These are phyloP conservation scores for Lunularia cruciata DNA, from an alignment of 225 moss, liverwort and hornwort genomes.

Conservation along the genomic window DNA sequence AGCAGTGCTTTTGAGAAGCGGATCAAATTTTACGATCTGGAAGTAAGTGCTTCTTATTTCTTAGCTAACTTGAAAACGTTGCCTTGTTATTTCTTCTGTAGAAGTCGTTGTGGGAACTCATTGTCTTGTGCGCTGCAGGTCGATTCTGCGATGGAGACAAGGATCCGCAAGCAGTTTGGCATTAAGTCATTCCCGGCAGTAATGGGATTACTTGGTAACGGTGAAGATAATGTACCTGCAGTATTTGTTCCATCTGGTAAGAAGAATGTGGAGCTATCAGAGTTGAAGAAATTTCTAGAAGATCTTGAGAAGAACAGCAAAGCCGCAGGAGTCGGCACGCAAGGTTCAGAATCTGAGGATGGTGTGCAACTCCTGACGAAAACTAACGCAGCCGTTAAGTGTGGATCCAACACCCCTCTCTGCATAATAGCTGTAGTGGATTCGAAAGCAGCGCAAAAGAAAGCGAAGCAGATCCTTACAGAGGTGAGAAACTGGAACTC, in stretches of 20 bases:
- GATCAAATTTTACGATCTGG: conserved; percentile 64
- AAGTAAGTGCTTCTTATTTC: conserved; percentile 43
- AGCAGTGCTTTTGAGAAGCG: conserved; percentile 62
- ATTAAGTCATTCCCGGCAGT: conserved; percentile 59
- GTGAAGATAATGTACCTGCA: conserved; percentile 59
- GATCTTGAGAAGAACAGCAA: conserved; percentile 62
- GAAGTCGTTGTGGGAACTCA: background rate
- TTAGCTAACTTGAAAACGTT: background rate
- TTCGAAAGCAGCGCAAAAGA: conserved; percentile 45
- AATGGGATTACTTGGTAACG: conserved; percentile 58
- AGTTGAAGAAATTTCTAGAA: conserved; percentile 59
- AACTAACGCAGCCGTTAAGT: conserved; percentile 59
- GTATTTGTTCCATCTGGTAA: conserved; percentile 41
- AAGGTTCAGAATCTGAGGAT: conserved; percentile 34
- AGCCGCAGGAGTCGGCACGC: conserved; percentile 41
- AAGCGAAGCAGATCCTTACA: conserved; percentile 62
- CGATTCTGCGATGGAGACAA: conserved; percentile 28
- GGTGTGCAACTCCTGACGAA: conserved; percentile 52
- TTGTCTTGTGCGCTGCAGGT: conserved; percentile 21
- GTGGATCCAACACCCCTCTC: conserved; percentile 65
- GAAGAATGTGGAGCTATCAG: conserved; percentile 55
- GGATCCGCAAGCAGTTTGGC: conserved; percentile 24
- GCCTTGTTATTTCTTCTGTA: background rate
- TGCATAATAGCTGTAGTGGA: conserved; percentile 74
- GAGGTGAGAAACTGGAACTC: conserved; percentile 47